Conservation (phyloP, 257 asterid species). For the Penstemon barbatus region DNA sequence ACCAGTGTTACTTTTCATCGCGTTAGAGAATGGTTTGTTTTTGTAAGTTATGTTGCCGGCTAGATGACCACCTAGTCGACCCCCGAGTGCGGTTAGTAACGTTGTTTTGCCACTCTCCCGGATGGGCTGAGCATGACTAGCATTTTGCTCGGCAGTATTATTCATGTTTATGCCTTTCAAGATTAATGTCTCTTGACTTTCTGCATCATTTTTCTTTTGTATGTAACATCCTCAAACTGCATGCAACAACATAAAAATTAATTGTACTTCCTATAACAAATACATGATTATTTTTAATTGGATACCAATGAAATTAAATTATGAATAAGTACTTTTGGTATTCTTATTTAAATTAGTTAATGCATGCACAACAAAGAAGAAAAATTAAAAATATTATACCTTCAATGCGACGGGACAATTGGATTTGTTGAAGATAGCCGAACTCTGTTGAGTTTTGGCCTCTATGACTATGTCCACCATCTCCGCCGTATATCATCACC, state of each 20-base stretch:
- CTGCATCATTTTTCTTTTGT: constrained; percentile 28
- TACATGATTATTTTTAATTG: background rate
- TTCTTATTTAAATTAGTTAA: background rate
- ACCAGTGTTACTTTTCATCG: constrained; percentile 60
- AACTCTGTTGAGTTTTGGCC: constrained; percentile 5
- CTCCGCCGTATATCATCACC: constrained; percentile 20
- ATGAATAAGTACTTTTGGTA: no score
- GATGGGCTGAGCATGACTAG: constrained; percentile 79
- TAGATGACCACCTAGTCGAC: constrained; percentile 46
- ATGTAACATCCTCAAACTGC: constrained; percentile 65
- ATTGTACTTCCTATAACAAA: background rate
- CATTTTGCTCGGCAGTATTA: constrained; percentile 56
- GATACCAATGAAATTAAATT: background rate
- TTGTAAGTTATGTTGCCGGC: constrained; percentile 52
- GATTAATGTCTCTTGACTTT: constrained; percentile 43
- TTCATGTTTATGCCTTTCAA: constrained; percentile 52
- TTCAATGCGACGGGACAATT: constrained; percentile 50
- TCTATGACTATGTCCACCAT: constrained; percentile 41
- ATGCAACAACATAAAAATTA: background rate
- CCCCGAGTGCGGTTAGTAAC: constrained; percentile 62
- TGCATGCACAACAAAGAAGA: background rate
- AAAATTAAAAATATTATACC: constrained; percentile 27
- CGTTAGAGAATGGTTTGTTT: constrained; percentile 50
- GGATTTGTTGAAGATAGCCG: constrained; percentile 48
- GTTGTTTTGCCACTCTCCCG: constrained; percentile 71